Base-by-base conservation (phyloP, 352 stramenopile genomes). In the Poterioochromonas sp. region DNA sequence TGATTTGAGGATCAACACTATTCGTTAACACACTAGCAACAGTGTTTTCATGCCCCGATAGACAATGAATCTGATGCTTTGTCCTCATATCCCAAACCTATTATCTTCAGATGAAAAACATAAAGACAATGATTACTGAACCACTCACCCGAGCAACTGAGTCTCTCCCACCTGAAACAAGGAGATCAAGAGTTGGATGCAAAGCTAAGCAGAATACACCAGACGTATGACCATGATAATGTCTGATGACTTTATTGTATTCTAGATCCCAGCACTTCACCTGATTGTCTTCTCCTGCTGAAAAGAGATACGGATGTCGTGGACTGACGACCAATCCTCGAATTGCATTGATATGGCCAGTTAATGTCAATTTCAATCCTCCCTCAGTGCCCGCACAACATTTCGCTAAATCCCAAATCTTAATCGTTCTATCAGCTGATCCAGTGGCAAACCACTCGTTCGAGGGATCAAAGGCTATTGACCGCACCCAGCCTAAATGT, bases 221-320 rank as follows among this genome's bases (percentile, higher is more conserved):
- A 34, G 87, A 96, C n/a, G 99, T 85, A 82, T 99, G 96, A n/a
- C 96, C 96, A 83, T 99, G 95, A 86, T 99, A 99, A 86, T 97
- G 97, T 11, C 96, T 90, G 77, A 99, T 97, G 40, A 99, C 94
- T 84, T 98, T 97, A 85, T 99, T 99, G 81, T 95, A 97, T 88
- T 99, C 95, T 68, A 99, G 86, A 85, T 99, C 96, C 96, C 96
- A 99, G 85, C 92, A 95, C 53, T 95, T 90, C 43, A 99, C 95
- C 87, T 97, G 96, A 83, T 99, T 99, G 86, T 99, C 96, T 87
- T 99, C 95, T n/a, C 88, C 94, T 3, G 89, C 92, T 26, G 90
- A 97, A 83, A 99, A 99, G 22, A 99, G 83, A 82, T 99, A 99
- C 37, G 96, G 93, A 83, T 98, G 94, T 69, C 94, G 89, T 1